Evolutionary conservation across 768 basidiomycete species (phyloP), one percentile per base, ranked within the genome.

Genomic region (Collybiopsis confluens): DNA sequence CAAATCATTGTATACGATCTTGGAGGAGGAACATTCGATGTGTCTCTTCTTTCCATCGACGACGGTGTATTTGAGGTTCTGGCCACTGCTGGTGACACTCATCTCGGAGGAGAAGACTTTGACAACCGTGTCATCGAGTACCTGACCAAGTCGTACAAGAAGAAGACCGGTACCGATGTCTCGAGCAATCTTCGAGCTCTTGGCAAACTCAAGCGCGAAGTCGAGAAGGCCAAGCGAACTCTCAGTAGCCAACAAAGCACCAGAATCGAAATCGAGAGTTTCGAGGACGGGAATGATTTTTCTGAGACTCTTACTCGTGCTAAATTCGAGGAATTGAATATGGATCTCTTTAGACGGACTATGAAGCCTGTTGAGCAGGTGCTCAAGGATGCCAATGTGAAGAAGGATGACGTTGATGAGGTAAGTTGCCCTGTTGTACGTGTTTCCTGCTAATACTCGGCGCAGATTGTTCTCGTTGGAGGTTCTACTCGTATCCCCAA

Each of bases 321-420:
- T 76, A 98, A 97, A 75, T 98, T 99, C 68, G 96, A 98, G 71
- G 95, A 98, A 71, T 80, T 98, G 60, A 97, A 96, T 84, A 88
- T 97, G 77, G 96, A 99, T 65, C 84, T 98, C 49, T 99, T 99
- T 90, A 82, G 96, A 65, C 96, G 96, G 83, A 99, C 96, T 30
- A 92, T 98, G 92, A 95, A 95, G 79, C 96, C 96, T 58, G 96
- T 98, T 57, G 95, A 98, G 72, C 96, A 98, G 72, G 96, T 98
- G 20, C 78, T 98, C 63, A 97, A 97, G 85, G 96, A 98, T 65
- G 90, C 96, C 59, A 88, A 88, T 62, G 88, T 98, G 68, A 96
- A 95, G 85, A 99, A 98, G 83, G 96, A 98, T 63, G 89, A 93
- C 59, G 74, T 99, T 49, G 83, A 95, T 59, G 95, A 98, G 75